Evolutionary conservation across 305 asterid species (phyloP).

Genomic region (Solanum chacoense): DNA sequence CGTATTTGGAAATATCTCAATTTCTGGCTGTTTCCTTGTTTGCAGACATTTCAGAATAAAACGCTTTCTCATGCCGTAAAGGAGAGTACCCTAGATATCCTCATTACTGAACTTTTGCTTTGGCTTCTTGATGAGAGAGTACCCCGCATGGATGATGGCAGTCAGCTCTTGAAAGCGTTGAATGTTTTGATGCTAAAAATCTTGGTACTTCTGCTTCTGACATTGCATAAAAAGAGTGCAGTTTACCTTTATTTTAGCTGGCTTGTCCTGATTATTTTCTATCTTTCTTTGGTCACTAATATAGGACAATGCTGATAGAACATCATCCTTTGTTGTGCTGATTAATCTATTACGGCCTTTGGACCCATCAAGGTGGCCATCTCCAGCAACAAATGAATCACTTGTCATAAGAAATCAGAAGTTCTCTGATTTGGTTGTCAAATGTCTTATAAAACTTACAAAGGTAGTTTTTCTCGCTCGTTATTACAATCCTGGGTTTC

Average conservation of each 20-base stretch:
- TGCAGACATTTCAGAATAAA: slow-evolving; percentile 94
- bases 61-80: slow-evolving; percentile 86
- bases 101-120: slow-evolving; percentile 87
- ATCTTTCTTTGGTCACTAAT: slow-evolving; percentile 7
- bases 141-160: slow-evolving; percentile 98
- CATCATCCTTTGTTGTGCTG: slow-evolving; percentile 89
- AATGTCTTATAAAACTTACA: slow-evolving; percentile 95
- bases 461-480: slow-evolving; percentile 39
- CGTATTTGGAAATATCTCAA: not conserved
- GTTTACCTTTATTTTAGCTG: not conserved
- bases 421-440: slow-evolving; percentile 94
- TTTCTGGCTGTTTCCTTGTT: not conserved
- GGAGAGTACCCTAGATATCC: slow-evolving; percentile 80
- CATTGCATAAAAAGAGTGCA: not conserved
- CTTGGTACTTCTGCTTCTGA: slow-evolving; percentile 36
- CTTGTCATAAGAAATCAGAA: slow-evolving; percentile 73
- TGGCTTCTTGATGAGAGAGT: slow-evolving; percentile 99
- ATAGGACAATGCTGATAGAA: slow-evolving; percentile 97
- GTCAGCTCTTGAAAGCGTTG: slow-evolving; percentile 95
- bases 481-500: not conserved
- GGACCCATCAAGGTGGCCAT: slow-evolving; percentile 99
- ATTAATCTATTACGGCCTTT: slow-evolving; percentile 88
- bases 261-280: not conserved
- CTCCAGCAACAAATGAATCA: slow-evolving; percentile 78
- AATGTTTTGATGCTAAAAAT: slow-evolving; percentile 98